phyloP scores from a whole-genome alignment of 2,329 filamentous ascomycete genomes.

The Aspergillus intermedius region DNA sequence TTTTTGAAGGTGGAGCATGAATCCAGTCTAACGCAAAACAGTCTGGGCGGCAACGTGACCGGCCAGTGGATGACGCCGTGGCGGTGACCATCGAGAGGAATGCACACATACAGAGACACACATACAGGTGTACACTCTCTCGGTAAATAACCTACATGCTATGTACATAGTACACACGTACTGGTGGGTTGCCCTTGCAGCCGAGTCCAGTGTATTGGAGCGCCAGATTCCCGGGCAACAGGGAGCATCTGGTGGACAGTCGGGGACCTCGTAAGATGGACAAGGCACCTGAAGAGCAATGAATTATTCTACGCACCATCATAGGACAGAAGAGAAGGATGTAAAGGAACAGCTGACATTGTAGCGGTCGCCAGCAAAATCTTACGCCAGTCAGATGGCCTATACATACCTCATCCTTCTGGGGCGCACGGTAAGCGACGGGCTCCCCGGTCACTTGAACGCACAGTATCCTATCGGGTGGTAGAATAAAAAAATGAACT shows the following conservation, averaged over 20 bases:
- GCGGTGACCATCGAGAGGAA: conserved; percentile 2
- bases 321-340: background rate
- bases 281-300: background rate
- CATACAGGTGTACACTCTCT: too few species aligned
- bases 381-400: background rate
- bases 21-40: conserved; percentile 33
- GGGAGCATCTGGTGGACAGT: background rate
- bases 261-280: background rate
- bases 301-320: background rate
- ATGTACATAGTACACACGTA: too few species aligned
- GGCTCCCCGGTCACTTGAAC: too few species aligned
- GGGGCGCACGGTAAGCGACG: too few species aligned
- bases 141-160: too few species aligned
- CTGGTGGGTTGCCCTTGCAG: conserved; percentile 3
- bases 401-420: too few species aligned
- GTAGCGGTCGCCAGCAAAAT: background rate
- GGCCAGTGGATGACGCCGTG: conserved; percentile 1
- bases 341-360: background rate
- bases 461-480: too few species aligned
- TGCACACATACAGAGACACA: background rate
- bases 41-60: conserved; percentile 34
- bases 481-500: background rate
- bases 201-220: background rate
- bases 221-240: background rate
- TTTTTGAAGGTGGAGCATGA: conserved; percentile 37